Conservation (phyloP, 2,329 filamentous ascomycete species). For the Sordariomycetes sp. region DNA sequence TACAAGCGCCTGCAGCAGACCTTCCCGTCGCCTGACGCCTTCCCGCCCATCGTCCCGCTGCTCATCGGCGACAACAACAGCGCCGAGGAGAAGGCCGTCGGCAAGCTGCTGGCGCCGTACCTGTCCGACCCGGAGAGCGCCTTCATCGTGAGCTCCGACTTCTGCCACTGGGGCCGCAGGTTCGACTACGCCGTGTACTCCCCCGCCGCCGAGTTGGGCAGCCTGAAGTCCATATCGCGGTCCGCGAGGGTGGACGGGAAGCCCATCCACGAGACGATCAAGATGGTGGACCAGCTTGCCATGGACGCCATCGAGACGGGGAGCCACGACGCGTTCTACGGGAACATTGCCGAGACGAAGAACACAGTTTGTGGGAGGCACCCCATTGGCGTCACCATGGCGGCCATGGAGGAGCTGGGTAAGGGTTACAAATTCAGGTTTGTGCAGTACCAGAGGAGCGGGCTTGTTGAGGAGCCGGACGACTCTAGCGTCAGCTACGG, state of each 20-base stretch:
- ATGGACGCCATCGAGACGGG: constrained; percentile 81
- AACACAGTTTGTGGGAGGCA: constrained; percentile 95
- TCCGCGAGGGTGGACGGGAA: constrained; percentile 16
- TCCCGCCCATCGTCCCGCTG: constrained; percentile 73
- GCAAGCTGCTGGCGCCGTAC: constrained; percentile 64
- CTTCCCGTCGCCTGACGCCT: constrained; percentile 35
- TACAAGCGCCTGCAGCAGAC: constrained; percentile 59
- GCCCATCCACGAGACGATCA: constrained; percentile 77
- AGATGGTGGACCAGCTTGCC: constrained; percentile 64
- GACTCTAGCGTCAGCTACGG: constrained; percentile 94
- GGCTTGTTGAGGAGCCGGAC: constrained; percentile 50
- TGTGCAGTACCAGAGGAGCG: constrained; percentile 79
- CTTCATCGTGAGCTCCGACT: constrained; percentile 89
- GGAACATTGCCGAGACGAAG: constrained; percentile 57
- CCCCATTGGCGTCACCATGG: constrained; percentile 89
- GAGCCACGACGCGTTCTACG: constrained; percentile 57
- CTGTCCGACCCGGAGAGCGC: constrained; percentile 63
- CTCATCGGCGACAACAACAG: constrained; percentile 68
- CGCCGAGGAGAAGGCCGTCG: constrained; percentile 56
- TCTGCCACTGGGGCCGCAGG: constrained; percentile 86
- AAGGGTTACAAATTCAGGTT: constrained; percentile 58
- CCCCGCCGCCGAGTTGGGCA: constrained; percentile 26
- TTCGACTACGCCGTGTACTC: constrained; percentile 78
- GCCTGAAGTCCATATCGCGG: constrained; percentile 28
- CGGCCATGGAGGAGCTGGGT: constrained; percentile 60